These are phyloP conservation scores for Talaromyces rugulosus DNA, from an alignment of 2,329 filamentous ascomycete genomes.

Conservation along the genomic window DNA sequence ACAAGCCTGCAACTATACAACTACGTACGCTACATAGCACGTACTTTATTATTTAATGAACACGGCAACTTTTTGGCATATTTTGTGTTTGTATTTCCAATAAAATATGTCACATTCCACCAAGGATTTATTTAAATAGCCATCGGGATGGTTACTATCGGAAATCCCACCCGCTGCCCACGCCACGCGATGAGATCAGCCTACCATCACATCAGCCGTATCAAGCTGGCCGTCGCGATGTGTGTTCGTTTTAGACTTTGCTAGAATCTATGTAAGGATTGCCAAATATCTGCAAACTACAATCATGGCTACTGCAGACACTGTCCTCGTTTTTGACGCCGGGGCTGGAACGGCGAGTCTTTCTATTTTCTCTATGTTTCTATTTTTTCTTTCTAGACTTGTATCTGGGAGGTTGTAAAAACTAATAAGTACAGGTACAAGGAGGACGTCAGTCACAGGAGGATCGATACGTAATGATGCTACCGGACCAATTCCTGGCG, in stretches of 20 bases:
- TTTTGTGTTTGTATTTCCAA: neutral
- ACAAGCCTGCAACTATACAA: neutral
- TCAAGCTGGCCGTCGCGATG: neutral
- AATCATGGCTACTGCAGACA: constrained; percentile 22
- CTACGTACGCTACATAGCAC: neutral
- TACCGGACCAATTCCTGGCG: constrained; percentile 28
- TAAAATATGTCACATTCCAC: neutral
- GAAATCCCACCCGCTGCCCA: neutral
- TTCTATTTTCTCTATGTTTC: neutral
- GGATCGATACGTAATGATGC: constrained; percentile 26
- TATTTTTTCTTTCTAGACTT: neutral
- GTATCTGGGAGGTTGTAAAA: neutral
- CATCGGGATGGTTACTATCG: neutral
- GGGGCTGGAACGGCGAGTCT: constrained; percentile 25
- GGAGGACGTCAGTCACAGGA: constrained; percentile 27
- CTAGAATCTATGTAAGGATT: neutral
- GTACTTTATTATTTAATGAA: neutral
- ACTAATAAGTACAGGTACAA: constrained; percentile 21
- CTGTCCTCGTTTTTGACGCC: constrained; percentile 26
- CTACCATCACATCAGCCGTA: constrained; percentile 19
- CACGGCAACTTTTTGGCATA: too few species aligned
- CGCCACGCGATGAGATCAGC: constrained; percentile 24
- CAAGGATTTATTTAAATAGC: neutral
- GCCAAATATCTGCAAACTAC: constrained; percentile 16
- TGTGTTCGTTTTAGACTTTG: neutral